Base-by-base conservation (phyloP, 805 yeast species). In the Saccharomyces cerevisiae region DNA sequence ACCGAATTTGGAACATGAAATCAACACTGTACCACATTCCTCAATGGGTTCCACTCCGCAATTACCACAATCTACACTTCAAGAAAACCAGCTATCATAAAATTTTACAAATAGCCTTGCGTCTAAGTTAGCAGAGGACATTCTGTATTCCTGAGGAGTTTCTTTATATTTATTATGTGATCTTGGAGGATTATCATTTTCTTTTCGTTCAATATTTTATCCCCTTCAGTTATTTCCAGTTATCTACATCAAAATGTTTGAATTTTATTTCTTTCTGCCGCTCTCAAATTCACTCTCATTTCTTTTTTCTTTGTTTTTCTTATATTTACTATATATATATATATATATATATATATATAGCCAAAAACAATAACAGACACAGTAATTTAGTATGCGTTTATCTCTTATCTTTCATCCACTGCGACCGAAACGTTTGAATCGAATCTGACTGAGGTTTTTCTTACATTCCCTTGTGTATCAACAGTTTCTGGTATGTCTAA, bases 401-500 rank as follows among this genome's bases (percentile, higher is more conserved):
- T n/a, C 48, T 47, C 17, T 48, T 26, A 41, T 52, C 53, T 64
- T 41, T 67, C 68, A 56, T 75, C 73, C 9, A 70, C 70, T 6
- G 80, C 80, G n/a, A 81, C 76, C 32, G 77, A 71, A 9, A 84
- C 88, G 55, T 76, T 75, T 54, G 81, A 85, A 58, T 82, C 84
- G 61, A 84, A 84, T 58, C 88, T 72, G 2, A 84, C 88, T 4
- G 86, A 81, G 58, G 83, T 82, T 63, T 87, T 73, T 70, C 88
- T 75, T 68, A 75, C 57, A 46, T 64, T 57, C 32, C 62, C 56
- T 24, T 59, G 26, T 2, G 58, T 57, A 17, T 57, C 59, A 26
- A 59, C 49, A 41, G 68, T 63, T 2, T 67, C 69, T 1, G 83
- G 84, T 2, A 74, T 65, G 13, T 68, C 76, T 28, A 82, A 64